phyloP scores from a whole-genome alignment of 345 rosid species.

The Aethionema arabicum region DNA sequence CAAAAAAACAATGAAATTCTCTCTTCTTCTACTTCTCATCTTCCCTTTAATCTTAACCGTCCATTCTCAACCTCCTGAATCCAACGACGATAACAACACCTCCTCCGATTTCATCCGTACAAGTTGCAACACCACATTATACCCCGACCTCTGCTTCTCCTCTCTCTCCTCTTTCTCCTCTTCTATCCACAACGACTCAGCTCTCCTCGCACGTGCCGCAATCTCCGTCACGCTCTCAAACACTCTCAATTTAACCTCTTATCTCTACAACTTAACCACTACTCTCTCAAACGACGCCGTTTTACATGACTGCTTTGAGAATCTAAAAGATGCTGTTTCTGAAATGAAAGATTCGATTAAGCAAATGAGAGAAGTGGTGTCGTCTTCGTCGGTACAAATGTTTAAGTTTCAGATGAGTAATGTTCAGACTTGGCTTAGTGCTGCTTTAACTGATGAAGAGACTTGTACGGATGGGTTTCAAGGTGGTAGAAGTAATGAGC shows the following conservation, averaged over 20 bases:
- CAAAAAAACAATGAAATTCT: conserved; percentile 28
- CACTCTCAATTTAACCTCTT: conserved; percentile 47
- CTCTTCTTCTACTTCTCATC: conserved; percentile 30
- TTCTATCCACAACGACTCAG: conserved; percentile 48
- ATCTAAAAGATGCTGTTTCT: conserved; percentile 77
- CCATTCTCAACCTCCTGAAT: conserved; percentile 26
- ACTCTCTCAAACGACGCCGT: conserved; percentile 58
- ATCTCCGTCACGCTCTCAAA: conserved; percentile 54
- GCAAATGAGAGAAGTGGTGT: conserved; percentile 61
- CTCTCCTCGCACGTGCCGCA: conserved; percentile 69
- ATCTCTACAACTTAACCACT: conserved; percentile 54
- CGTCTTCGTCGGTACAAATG: conserved; percentile 40
- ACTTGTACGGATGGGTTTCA: conserved; percentile 85
- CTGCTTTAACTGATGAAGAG: conserved; percentile 84
- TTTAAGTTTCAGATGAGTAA: conserved; percentile 81
- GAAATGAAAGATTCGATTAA: conserved; percentile 80
- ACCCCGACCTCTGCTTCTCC: conserved; percentile 74
- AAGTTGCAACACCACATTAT: conserved; percentile 69
- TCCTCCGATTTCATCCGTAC: conserved; percentile 68
- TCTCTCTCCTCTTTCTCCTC: conserved; percentile 60
- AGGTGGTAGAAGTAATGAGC: conserved; percentile 48
- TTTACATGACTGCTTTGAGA: conserved; percentile 78
- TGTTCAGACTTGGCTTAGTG: conserved; percentile 96
- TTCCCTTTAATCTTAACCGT: conserved; percentile 31
- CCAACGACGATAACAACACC: conserved; percentile 26